Base-by-base conservation (phyloP, 768 basidiomycete genomes). In the Termitomyces sp. region DNA sequence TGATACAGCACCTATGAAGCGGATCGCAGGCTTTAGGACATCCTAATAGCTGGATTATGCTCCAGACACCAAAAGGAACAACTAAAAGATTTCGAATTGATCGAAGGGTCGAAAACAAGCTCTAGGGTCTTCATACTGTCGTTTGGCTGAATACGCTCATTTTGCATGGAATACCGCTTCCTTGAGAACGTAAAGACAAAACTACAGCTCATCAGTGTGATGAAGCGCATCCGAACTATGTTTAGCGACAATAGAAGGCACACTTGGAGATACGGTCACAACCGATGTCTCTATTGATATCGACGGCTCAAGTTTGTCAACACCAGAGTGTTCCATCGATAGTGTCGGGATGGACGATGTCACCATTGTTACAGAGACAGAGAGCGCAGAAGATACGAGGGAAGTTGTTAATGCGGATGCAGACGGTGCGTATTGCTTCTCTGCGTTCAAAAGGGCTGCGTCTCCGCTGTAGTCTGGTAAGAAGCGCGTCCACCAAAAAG, bases 401-500 rank as follows among this genome's bases (percentile, higher is more conserved):
- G 55, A 57, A 16, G 49, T 32, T 4, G 22, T 35, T 30, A 52
- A 14, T 14, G 57, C 54, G 18, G 56, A 53, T 16, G 16, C 8
- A 10, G 59, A 36, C 0, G 28, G 35, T 9, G 35, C 2, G n/a
- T 52, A 55, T 24, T 73, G 72, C 59, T 77, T 74, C 65, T 78
- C 78, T 57, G 65, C 64, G 28, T 59, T 61, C 54, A 77, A 58
- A 36, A 76, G 58, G 32, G 64, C 65, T 28, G 67, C 68, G 42
- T 79, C 75, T 14, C 69, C 69, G 36, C 73, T 64, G 59, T 78
- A 77, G 67, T 74, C 73, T 26, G 90, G 90, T 0, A 92, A 56
- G 55, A 90, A 90, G 40, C 82, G 77, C 43, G 88, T 90, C 92
- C 94, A 96, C 88, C 90, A 95, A 53, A 94, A 86, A 0, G 89